Percentiles rank a stretch among this genome's conserved stretches.
phyloP scores from a whole-genome alignment of 345 rosid species.

The Eucalyptus erythrocorys region DNA sequence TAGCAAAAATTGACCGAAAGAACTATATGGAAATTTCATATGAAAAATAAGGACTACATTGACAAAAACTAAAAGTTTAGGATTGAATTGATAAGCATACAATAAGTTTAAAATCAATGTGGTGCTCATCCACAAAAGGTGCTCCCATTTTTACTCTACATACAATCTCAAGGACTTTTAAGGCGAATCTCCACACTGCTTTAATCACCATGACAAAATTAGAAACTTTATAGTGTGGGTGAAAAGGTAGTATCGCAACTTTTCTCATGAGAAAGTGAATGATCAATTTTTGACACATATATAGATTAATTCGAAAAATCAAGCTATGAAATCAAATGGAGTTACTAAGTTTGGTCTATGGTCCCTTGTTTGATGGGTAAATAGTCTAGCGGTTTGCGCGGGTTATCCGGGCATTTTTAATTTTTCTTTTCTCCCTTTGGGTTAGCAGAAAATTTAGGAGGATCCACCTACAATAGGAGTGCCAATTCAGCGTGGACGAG shows the following conservation, averaged over 20 bases:
- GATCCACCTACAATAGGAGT: not conserved
- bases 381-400: not conserved
- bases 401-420: not conserved
- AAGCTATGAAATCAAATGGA: not conserved
- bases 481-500: not conserved
- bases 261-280: not conserved
- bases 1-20: accelerated
- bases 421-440: not conserved
- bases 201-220: not conserved
- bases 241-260: not conserved
- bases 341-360: not conserved
- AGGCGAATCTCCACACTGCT: not conserved
- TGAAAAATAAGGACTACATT: not conserved
- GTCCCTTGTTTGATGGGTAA: not conserved
- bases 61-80: not conserved
- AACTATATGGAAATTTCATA: not conserved
- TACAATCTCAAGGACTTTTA: not conserved
- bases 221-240: not conserved
- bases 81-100: not conserved
- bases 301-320: not conserved
- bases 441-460: not conserved
- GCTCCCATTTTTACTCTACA: not conserved
- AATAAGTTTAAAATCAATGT: not conserved
- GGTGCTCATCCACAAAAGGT: not conserved
- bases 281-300: not conserved